Evolutionary conservation across 1,284 basidiomycete genomes (phyloP).

Genomic region (Trametes sp.): DNA sequence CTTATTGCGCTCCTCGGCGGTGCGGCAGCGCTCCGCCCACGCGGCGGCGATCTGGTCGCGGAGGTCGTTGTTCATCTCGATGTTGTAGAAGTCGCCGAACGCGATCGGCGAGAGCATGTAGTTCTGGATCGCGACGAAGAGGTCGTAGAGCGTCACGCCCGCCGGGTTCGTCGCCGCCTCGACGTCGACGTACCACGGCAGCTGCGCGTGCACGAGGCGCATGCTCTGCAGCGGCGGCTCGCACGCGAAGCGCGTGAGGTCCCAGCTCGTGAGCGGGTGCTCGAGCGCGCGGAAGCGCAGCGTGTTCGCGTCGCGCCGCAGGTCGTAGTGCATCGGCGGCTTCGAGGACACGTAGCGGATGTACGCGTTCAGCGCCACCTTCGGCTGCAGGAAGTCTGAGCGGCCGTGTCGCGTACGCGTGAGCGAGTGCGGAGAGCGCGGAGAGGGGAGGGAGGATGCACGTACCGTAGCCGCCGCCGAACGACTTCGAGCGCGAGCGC

Average conservation of each 20-base stretch:
- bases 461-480: conserved; percentile 33
- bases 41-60: conserved; percentile 37
- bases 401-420: no score
- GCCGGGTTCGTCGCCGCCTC: conserved; percentile 45
- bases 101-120: conserved; percentile 39
- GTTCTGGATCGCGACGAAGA: conserved; percentile 50
- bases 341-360: conserved; percentile 42
- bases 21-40: conserved; percentile 35
- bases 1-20: conserved; percentile 32
- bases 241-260: conserved; percentile 54
- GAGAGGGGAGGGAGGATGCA: conserved; percentile 3
- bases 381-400: conserved; percentile 18
- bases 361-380: conserved; percentile 44
- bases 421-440: background rate
- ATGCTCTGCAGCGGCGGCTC: conserved; percentile 54
- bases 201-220: conserved; percentile 55
- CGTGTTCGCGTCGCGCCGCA: conserved; percentile 43
- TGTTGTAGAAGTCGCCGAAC: conserved; percentile 41
- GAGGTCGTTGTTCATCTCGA: conserved; percentile 39
- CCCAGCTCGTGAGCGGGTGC: conserved; percentile 45
- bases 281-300: conserved; percentile 51
- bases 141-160: conserved; percentile 63
- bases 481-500: conserved; percentile 31
- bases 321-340: conserved; percentile 45
- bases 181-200: conserved; percentile 68